Conservation (phyloP, 176 grass and related monocot genomes). For the Rhynchospora tenuis region DNA sequence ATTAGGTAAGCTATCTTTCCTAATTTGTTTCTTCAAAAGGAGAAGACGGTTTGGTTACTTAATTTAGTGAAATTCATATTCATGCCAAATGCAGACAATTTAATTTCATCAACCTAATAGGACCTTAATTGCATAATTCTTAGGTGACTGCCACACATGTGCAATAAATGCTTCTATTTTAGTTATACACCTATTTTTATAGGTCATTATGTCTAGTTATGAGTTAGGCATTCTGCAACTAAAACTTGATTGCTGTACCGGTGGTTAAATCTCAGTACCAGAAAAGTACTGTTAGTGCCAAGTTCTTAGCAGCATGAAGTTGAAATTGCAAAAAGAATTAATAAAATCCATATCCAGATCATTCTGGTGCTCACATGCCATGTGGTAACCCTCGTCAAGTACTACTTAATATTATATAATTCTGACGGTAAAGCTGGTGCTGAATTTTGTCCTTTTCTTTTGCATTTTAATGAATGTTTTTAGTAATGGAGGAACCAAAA, state of each 20-base stretch:
- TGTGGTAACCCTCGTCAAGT: neutral
- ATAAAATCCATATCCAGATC: neutral
- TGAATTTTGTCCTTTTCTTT: neutral
- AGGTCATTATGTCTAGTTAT: neutral
- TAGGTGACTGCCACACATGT: neutral
- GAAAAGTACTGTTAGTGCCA: neutral
- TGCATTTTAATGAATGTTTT: conserved; percentile 8
- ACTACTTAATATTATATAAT: neutral
- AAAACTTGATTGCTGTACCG: neutral
- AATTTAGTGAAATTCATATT: neutral
- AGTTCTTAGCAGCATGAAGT: neutral
- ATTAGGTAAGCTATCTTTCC: conserved; percentile 8
- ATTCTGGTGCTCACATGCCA: neutral
- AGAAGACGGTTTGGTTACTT: neutral
- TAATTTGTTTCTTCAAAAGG: neutral
- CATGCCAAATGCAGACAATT: conserved; percentile 13
- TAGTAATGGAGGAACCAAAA: conserved; percentile 38
- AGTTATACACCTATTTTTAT: conserved; percentile 3
- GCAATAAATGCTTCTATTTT: conserved; percentile 6
- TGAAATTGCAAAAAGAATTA: neutral
- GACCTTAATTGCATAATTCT: neutral
- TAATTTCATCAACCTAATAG: conserved; percentile 11
- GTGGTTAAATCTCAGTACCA: neutral
- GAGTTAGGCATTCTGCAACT: neutral
- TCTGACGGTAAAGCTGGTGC: neutral